Percentiles rank a stretch among this genome's conserved stretches.
These are phyloP conservation scores for Apophysomyces ossiformis DNA, from an alignment of 371 early-diverging fungal genomes.

Conservation along the genomic window DNA sequence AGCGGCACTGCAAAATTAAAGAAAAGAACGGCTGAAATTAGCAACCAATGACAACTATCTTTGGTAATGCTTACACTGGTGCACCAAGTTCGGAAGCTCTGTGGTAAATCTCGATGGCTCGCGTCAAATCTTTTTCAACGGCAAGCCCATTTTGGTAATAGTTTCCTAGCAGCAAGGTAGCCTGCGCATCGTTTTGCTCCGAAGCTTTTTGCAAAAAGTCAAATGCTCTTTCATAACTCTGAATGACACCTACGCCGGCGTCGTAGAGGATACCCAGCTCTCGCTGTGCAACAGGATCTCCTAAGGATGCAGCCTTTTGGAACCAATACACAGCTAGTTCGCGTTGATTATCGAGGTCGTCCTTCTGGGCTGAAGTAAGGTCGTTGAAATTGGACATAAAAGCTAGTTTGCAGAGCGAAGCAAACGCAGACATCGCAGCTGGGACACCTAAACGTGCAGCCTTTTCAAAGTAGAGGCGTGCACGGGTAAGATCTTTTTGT, in stretches of 20 bases:
- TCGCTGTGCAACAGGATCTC: constrained; percentile 67
- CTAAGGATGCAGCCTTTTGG: constrained; percentile 46
- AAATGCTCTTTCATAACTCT: constrained; percentile 74
- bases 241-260: constrained; percentile 62
- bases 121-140: constrained; percentile 54
- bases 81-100: constrained; percentile 30
- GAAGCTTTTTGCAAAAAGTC: constrained; percentile 77
- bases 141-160: constrained; percentile 49
- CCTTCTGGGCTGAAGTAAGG: constrained; percentile 23
- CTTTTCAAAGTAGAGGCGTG: constrained; percentile 36
- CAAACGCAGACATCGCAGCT: constrained; percentile 44
- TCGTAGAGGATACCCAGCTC: constrained; percentile 86
- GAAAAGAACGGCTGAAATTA: neutral
- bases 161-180: constrained; percentile 68
- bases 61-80: constrained; percentile 23
- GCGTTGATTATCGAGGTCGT: constrained; percentile 24
- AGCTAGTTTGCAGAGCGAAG: constrained; percentile 20
- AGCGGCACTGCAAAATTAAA: constrained; percentile 20
- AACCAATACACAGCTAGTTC: constrained; percentile 47
- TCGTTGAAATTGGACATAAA: neutral
- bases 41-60: neutral
- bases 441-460: constrained; percentile 42
- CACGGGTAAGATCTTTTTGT: constrained; percentile 29
- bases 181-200: constrained; percentile 74
- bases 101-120: constrained; percentile 51